A percentile compares a stretch with the other conserved stretches of the same genome.
These are phyloP conservation scores for Cladosporium phlei DNA, from an alignment of 2,329 filamentous ascomycete genomes.

Conservation along the genomic window DNA sequence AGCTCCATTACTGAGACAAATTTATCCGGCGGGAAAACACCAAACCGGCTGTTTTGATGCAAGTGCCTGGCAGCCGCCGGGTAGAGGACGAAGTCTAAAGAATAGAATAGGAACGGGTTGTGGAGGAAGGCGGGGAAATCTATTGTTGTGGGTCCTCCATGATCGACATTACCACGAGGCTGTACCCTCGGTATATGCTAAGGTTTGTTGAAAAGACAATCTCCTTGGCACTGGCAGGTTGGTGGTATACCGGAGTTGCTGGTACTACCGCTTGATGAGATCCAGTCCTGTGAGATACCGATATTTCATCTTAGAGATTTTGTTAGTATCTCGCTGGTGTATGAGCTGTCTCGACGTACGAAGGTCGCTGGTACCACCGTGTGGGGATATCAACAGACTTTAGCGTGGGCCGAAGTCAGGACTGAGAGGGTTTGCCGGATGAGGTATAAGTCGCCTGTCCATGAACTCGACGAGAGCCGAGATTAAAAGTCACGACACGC, in stretches of 20 bases:
- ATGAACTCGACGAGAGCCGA: not conserved
- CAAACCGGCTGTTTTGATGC: slow-evolving; percentile 1
- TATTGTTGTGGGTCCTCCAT: not conserved
- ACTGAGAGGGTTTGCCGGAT: not conserved
- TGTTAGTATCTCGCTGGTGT: too few relatives aligned
- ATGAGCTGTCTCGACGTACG: too few relatives aligned
- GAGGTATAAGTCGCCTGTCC: not conserved
- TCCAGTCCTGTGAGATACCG: too few relatives aligned
- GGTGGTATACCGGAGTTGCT: too few relatives aligned
- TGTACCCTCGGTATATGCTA: not conserved
- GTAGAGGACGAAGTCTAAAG: slow-evolving; percentile 1
- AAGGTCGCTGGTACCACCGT: too few relatives aligned
- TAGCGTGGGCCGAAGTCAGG: too few relatives aligned
- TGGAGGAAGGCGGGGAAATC: slow-evolving; percentile 5
- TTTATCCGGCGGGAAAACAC: slow-evolving; percentile 14
- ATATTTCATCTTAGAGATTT: too few relatives aligned
- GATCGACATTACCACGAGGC: slow-evolving; percentile 7
- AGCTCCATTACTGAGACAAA: not conserved
- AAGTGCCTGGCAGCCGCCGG: slow-evolving; percentile 9
- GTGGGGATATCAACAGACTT: too few relatives aligned
- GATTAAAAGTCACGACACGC: not conserved
- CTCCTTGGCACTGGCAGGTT: too few relatives aligned
- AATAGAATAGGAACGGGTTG: not conserved
- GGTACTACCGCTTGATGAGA: too few relatives aligned
- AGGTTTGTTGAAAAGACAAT: too few relatives aligned